Base-by-base conservation (phyloP, 495 filamentous ascomycete genomes). In the Neurospora intermedia region DNA sequence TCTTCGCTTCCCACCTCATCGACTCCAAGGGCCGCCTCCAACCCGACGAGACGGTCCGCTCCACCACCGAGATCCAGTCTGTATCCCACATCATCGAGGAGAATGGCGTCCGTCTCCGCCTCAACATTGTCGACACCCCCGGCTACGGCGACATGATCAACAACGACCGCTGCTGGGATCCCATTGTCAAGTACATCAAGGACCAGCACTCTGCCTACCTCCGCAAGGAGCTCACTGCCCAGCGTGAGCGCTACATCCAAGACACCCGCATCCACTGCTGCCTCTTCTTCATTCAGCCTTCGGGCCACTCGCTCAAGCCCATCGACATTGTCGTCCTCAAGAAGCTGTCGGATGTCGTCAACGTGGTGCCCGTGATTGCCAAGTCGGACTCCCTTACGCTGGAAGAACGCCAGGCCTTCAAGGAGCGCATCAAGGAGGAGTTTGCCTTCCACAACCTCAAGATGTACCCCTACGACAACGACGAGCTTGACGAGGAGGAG, bases 111-210 rank as follows among this genome's bases (percentile, higher is more conserved):
- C 96, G 96, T 77, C 91, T 99, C 76, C 92, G 96, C 75, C 85
- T 99, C 80, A 99, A 94, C 79, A 97, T 99, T 69, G 94, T 99
- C 76, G 96, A 99, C 81, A 99, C 96, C 48, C 96, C 96, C 70
- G 96, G 96, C 72, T 99, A 98, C 79, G 96, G 96, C 79, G 96
- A 99, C 82, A 93, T 98, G 78, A 96, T 99, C 82, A 98, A 99
- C 90, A 99, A 99, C 85, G 96, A 98, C 80, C 94, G 97, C 81
- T 99, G 96, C 78, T 99, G 96, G 96, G 91, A 96, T 78, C 95
- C 96, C 70, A 99, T 99, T 81, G 94, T 99, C 85, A 98, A 98
- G 86, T 99, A 99, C 85, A 99, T 99, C 88, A 99, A 99, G 88
- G 96, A 99, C 84, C 96, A 99, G 86, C 96, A 99, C 87, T 96